Evolutionary conservation across 768 basidiomycete genomes (phyloP).

Genomic region (Pleurotus sapidus): DNA sequence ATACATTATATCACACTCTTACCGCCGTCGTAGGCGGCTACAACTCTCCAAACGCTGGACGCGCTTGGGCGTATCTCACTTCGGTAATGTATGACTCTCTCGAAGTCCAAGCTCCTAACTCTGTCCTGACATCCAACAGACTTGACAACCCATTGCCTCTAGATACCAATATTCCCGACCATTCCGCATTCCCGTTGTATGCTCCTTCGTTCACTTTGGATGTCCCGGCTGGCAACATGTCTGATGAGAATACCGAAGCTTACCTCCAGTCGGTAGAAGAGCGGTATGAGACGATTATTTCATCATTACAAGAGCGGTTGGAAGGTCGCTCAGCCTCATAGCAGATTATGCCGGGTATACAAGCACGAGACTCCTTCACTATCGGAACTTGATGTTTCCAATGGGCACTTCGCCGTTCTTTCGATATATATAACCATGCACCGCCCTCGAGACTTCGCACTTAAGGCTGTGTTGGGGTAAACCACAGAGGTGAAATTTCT

Average conservation of each 20-base stretch:
- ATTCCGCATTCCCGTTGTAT: conserved; percentile 68
- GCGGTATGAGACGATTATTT: conserved; percentile 32
- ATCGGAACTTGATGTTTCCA: too few relatives aligned
- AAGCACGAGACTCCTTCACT: too few relatives aligned
- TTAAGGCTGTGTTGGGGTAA: too few relatives aligned
- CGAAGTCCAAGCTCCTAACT: conserved; percentile 21
- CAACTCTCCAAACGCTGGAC: conserved; percentile 75
- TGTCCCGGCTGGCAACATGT: conserved; percentile 68
- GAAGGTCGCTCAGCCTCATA: too few relatives aligned
- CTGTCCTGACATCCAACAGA: conserved; percentile 29
- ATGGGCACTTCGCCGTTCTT: too few relatives aligned
- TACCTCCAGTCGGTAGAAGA: conserved; percentile 46
- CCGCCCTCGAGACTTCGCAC: too few relatives aligned
- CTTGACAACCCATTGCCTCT: conserved; percentile 48
- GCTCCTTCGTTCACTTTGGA: conserved; percentile 82
- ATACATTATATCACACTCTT: conserved; percentile 2
- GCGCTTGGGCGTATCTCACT: conserved; percentile 85
- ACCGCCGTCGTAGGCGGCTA: conserved; percentile 67
- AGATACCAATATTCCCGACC: conserved; percentile 75
- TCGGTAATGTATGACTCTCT: conserved; percentile 49
- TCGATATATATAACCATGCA: too few relatives aligned
- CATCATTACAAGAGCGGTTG: conserved; percentile 22
- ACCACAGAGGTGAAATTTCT: too few relatives aligned
- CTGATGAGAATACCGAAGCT: conserved; percentile 66
- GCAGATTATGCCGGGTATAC: too few relatives aligned